Base-by-base conservation (phyloP, 768 basidiomycete genomes). In the Kwoniella mangroviensis region DNA sequence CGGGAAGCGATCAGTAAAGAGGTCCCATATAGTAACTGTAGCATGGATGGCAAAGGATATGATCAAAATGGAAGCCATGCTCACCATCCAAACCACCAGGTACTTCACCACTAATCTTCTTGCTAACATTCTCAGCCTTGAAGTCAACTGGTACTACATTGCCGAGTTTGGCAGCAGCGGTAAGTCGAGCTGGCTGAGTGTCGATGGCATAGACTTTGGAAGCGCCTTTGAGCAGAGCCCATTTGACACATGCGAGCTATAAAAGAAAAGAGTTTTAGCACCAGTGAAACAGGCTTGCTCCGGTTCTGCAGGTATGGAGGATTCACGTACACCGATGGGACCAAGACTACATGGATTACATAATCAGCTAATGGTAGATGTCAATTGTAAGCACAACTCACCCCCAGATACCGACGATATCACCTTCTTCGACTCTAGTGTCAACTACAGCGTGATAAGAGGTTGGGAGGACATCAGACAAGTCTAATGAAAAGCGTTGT, bases 371-470 rank as follows among this genome's bases (percentile, higher is more conserved):
- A 63, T 34, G 52, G 28, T 17, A n/a, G 17, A 42, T 21, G 17
- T 63, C 28, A 55, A 64, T 52, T 49, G 19, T 2, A 24, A 53
- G 26, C 7, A 64, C 34, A n/a, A 58, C 52, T 83, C 86, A 64
- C 74, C 89, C 89, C 90, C 90, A 91, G 17, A 91, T 85, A 22
- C 87, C 90, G 64, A 91, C 90, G 15, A 87, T 84, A 72, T 92
- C 90, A 3, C 90, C 91, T 72, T 89, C 81, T 55, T 88, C 85
- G n/a, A 93, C 89, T 3, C 89, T 89, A 0, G 90, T 90, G 78
- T 91, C 90, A 21, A 88, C 87, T 24, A 92, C 89, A 22, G 86
- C 84, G 81, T 93, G 90, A 80, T 92, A 92, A 15, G 88, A 88
- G 0, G 91, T 92, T 1, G 89, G 88, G 6, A 92, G 84, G 51